Evolutionary conservation across 495 filamentous ascomycete species (phyloP), one percentile per base, ranked within the genome.

Genomic region (Bathelium albidoporum): DNA sequence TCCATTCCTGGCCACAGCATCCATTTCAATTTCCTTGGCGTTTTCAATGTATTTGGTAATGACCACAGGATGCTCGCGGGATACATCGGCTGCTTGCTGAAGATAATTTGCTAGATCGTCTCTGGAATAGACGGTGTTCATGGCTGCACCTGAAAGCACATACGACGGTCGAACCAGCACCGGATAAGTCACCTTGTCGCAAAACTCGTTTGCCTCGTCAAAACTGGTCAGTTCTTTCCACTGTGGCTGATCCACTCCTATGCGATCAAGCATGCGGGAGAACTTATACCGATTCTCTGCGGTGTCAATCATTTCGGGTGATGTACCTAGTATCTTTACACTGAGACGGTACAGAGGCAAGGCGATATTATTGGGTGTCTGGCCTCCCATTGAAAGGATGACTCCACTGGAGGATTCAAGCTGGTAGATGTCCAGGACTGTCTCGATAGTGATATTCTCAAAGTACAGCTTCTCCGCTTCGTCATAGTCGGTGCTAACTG

Each of bases 221-320:
- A 95, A 85, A 68, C 89, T 96, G 5, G 91, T 96, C 29, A 98
- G 80, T 72, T 98, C 94, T 78, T 96, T 96, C 94, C 94, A 98
- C 4, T 89, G 87, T 24, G 94, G 94, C 73, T 98, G 94, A 71
- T 98, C 94, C 55, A 98, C 91, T 45, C 85, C 86, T 64, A 97
- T 95, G 64, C 89, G 87, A 74, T 98, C 94, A 41, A 98, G 80
- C 76, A 98, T 97, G 68, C 91, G 91, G 4, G 93, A 97, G 80
- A 98, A 98, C 78, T 98, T 97, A 73, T 96, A 96, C 22, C 94
- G 86, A 74, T 98, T 98, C 77, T 98, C 94, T 12, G 94, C 94
- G 34, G 84, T 89, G 69, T 98, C 94, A 71, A 98, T 98, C 94
- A 97, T 97, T 73, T 98, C 92, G 32, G 94, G 94, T 0, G 94